These are phyloP conservation scores for Blastobotrys attinorum DNA, from an alignment of 805 yeast species.

Conservation along the genomic window DNA sequence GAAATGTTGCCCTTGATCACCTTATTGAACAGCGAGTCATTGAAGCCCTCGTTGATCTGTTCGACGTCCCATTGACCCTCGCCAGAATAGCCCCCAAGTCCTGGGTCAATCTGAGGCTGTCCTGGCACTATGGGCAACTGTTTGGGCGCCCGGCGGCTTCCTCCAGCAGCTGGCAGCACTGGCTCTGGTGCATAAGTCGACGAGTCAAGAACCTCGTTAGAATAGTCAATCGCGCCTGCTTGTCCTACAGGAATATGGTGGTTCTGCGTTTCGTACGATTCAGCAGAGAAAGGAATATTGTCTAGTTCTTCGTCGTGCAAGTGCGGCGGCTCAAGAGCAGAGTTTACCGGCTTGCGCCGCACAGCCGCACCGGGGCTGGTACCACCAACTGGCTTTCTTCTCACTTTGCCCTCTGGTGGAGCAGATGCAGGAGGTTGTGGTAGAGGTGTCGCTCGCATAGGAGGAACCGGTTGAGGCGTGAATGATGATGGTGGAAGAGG, in stretches of 20 bases:
- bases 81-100: constrained; percentile 19
- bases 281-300: constrained; percentile 19
- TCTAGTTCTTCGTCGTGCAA: constrained; percentile 6
- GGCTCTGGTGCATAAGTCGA: constrained; percentile 24
- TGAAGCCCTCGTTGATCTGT: constrained; percentile 31
- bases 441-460: neutral
- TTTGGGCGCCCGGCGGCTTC: no score
- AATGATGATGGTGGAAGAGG: neutral
- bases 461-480: neutral
- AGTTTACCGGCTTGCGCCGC: constrained; percentile 14
- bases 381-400: constrained; percentile 1
- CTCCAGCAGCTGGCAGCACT: constrained; percentile 4
- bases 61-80: constrained; percentile 24
- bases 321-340: constrained; percentile 5
- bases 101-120: constrained; percentile 17
- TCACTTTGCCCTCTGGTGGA: neutral
- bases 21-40: constrained; percentile 27
- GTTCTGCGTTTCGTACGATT: constrained; percentile 9
- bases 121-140: constrained; percentile 15
- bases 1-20: constrained; percentile 4
- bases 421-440: neutral
- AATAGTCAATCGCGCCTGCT: neutral
- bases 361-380: neutral
- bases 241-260: neutral
- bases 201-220: constrained; percentile 17